Evolutionary conservation across 768 basidiomycete species (phyloP), one percentile per base, ranked within the genome.

Genomic region (Rhizopogon salebrosus): DNA sequence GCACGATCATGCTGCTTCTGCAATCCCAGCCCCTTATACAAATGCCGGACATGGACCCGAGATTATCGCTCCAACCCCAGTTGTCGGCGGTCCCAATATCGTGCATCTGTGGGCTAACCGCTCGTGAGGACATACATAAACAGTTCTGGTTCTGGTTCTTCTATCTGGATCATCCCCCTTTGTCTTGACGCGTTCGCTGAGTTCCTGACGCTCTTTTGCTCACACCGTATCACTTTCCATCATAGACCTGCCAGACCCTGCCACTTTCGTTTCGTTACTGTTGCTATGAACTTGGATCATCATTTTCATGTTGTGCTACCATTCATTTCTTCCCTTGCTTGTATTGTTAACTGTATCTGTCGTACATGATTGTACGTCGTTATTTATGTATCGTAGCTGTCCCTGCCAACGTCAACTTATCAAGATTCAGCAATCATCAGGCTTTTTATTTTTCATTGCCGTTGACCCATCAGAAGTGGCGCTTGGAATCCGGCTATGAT

Each of bases 71-170:
- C 67, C 67, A 37, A 68, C 67, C 26, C 67, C 67, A 50, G 57
- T 68, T 34, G 68, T 68, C 57, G 67, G 67, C 41, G 67, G 67
- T 11, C 67, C 67, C 26, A 68, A 68, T 59, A 57, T 68, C 48
- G 60, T 61, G 58, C 68, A 68, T 55, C 53, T 68, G 56, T 68
- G 67, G 67, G 68, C 68, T 51, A 59, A 64, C 50, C 67, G 66
- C 16, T 26, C 61, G 55, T 68, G 62, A 68, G 49, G 52, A 60
- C 40, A 20, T 49, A 46, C 45, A 31, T 50, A 11, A 26, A 31
- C 41, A 14, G 31, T 34, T 23, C 27, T 37, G 6, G 6, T n/a
- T 37, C n/a, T 37, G 16, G 39, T 41, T 40, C 13, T 34, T 53
- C 38, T 51, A 53, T 51, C 50, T 27, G 52, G 40, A 40, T 27